Evolutionary conservation across 148 eudicot species (phyloP).

Genomic region (Nepenthes mirabilis): DNA sequence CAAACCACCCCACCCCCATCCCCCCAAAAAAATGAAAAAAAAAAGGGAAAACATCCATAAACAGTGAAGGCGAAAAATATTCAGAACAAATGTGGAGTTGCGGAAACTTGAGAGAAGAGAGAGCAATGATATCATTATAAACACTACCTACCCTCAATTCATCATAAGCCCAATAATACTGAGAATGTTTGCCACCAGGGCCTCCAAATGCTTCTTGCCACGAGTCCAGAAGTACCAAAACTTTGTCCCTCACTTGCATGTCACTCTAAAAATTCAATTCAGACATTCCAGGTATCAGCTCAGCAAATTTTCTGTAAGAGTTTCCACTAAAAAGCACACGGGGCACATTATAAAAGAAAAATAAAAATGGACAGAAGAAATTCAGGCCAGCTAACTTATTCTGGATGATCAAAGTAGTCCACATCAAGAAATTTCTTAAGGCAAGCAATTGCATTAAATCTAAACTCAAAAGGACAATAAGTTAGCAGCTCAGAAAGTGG

Average conservation of each 20-base stretch:
- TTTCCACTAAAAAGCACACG: neutral
- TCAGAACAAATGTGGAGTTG: neutral
- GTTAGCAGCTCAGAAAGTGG: too few species aligned
- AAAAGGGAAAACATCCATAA: neutral
- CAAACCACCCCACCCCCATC: neutral
- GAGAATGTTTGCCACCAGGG: slow-evolving; percentile 68
- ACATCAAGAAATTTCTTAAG: too few species aligned
- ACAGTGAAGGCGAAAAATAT: neutral
- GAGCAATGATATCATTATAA: neutral
- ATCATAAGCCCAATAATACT: slow-evolving; percentile 86
- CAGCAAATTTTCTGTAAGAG: neutral
- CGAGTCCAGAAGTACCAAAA: slow-evolving; percentile 62
- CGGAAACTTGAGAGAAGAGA: neutral
- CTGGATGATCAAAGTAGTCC: too few species aligned
- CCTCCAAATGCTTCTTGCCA: slow-evolving; percentile 99
- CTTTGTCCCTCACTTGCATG: slow-evolving; percentile 72
- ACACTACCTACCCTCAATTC: slow-evolving; percentile 59
- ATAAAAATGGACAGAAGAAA: neutral
- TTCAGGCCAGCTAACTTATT: too few species aligned
- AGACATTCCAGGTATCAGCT: neutral
- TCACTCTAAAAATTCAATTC: slow-evolving; percentile 42
- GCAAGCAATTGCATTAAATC: too few species aligned
- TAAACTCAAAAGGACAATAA: too few species aligned
- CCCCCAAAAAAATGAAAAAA: neutral
- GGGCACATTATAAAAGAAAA: neutral